These are phyloP conservation scores for Fonsecaea pedrosoi DNA, from an alignment of 2,329 filamentous ascomycete genomes.

Conservation along the genomic window DNA sequence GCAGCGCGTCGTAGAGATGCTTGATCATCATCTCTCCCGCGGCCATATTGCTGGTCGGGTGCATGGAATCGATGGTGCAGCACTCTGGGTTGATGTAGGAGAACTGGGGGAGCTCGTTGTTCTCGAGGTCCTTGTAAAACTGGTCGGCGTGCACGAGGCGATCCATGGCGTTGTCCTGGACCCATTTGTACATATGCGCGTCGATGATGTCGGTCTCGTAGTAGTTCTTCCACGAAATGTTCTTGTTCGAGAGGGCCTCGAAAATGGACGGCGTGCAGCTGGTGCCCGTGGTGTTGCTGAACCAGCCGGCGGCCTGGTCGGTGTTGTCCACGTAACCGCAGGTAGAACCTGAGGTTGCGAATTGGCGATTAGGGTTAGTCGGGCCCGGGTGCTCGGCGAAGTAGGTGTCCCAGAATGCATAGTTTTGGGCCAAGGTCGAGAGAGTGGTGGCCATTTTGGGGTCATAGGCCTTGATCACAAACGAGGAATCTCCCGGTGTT, in stretches of 20 bases:
- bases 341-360: constrained; percentile 27
- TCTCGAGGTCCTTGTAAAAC: constrained; percentile 72
- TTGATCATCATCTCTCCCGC: constrained; percentile 35
- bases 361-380: constrained; percentile 31
- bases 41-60: constrained; percentile 34
- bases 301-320: constrained; percentile 29
- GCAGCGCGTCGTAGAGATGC: constrained; percentile 30
- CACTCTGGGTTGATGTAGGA: constrained; percentile 56
- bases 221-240: constrained; percentile 35
- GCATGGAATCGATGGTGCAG: constrained; percentile 34
- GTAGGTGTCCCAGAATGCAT: constrained; percentile 32
- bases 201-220: constrained; percentile 35
- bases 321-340: constrained; percentile 33
- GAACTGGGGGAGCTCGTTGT: constrained; percentile 72
- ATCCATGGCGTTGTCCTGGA: constrained; percentile 34
- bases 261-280: constrained; percentile 28
- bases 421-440: constrained; percentile 29
- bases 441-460: constrained; percentile 23
- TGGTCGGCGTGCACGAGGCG: constrained; percentile 40
- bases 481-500: constrained; percentile 30
- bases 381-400: constrained; percentile 32
- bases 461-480: constrained; percentile 34
- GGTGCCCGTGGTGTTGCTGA: constrained; percentile 28
- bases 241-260: constrained; percentile 29
- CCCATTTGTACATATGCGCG: constrained; percentile 33